Base-by-base conservation (phyloP, 148 eudicot genomes). In the Camellia japonica region DNA sequence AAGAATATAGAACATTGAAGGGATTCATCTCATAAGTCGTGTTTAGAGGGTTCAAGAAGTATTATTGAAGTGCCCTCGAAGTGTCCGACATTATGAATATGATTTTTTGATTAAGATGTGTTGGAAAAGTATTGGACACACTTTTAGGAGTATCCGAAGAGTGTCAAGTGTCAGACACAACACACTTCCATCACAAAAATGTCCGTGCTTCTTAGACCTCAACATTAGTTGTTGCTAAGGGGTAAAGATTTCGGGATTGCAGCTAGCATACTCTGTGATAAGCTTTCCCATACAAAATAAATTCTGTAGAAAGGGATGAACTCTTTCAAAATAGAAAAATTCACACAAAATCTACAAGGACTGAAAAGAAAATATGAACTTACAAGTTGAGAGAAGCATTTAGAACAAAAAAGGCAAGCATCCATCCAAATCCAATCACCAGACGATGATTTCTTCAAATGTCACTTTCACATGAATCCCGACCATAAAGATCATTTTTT, bases 371-470 rank as follows among this genome's bases (percentile, higher is more conserved):
- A 70, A 46, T n/a, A 70, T 3, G 74, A 1, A 51, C 74, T 71
- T n/a, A 47, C 74, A 47, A 71, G n/a, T 20, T 71, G 20, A 47
- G 74, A 70, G 55, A 8, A 71, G 56, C 56, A 47, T 47, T 71
- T 14, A 71, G 74, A 51, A 43, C 12, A 30, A 19, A n/a, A 19
- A 46, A 10, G 74, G 74, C 74, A 3, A 18, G 47, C 56, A 1
- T 47, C 58, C 74, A n/a, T 47, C 38, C 30, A 47, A 71, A n/a
- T 47, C 38, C 30, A 47, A 71, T 47, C 55, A 47, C 74, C 23
- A 71, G 47, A n/a, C 13, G 51, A 42, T 23, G 51, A 42, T 23
- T 46, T n/a, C 6, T 23, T n/a, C 41, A 47, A 47, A 47, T 19
- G 72, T 18, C 20, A 0, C 54, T 0, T 51, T 51, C 54, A 51